These are phyloP conservation scores for Penicillium sp. DNA, from an alignment of 2,329 filamentous ascomycete species.

Conservation along the genomic window DNA sequence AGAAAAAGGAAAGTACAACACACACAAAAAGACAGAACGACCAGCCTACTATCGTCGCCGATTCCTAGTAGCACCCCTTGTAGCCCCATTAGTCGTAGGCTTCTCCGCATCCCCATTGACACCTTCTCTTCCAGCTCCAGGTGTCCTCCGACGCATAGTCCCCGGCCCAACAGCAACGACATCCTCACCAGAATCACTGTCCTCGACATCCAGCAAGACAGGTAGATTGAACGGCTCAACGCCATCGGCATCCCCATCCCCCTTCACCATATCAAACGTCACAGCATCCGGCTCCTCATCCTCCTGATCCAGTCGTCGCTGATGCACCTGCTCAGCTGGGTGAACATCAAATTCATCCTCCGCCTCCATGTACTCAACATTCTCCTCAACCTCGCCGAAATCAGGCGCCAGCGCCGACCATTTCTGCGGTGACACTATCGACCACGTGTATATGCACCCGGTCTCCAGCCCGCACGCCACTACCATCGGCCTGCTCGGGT, in stretches of 20 bases:
- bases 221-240: constrained; percentile 79
- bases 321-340: constrained; percentile 88
- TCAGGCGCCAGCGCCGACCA: constrained; percentile 97
- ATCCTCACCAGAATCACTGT: constrained; percentile 95
- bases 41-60: constrained; percentile 29
- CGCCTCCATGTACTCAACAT: constrained; percentile 90
- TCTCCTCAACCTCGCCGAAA: constrained; percentile 96
- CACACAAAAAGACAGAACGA: neutral
- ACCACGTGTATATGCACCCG: constrained; percentile 93
- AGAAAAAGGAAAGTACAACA: neutral
- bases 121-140: constrained; percentile 68
- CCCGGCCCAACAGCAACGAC: constrained; percentile 66
- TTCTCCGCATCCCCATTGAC: constrained; percentile 31
- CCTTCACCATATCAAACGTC: constrained; percentile 67
- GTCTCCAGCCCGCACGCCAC: constrained; percentile 91
- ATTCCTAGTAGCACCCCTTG: constrained; percentile 24
- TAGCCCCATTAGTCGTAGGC: constrained; percentile 24
- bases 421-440: constrained; percentile 87
- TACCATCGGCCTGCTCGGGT: constrained; percentile 80
- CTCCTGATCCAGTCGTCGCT: constrained; percentile 82
- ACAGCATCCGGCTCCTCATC: constrained; percentile 92
- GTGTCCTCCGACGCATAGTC: constrained; percentile 82
- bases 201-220: constrained; percentile 85
- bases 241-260: constrained; percentile 54
- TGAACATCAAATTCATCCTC: constrained; percentile 99